Evolutionary conservation across 2,329 filamentous ascomycete genomes (phyloP).

Genomic region (Macroventuria anomochaeta): DNA sequence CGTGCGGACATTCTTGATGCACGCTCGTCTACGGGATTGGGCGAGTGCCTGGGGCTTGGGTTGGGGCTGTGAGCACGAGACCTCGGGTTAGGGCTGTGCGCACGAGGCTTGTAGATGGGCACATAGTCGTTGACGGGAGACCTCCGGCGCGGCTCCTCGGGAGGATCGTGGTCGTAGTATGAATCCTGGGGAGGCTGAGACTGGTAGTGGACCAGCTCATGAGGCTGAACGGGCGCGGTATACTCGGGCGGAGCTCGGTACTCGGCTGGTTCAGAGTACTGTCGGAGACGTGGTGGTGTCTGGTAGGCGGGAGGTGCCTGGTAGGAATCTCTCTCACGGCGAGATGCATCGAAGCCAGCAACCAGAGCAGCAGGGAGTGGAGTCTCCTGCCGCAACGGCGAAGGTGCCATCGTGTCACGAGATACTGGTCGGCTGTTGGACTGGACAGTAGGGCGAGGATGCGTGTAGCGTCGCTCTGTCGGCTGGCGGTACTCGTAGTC

Average conservation of each 20-base stretch:
- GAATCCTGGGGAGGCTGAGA: slow-evolving; percentile 42
- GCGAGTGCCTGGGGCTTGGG: slow-evolving; percentile 32
- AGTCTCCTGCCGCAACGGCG: slow-evolving; percentile 41
- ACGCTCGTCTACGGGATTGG: slow-evolving; percentile 42
- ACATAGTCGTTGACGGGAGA: slow-evolving; percentile 50
- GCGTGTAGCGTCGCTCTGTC: slow-evolving; percentile 44
- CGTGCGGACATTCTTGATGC: slow-evolving; percentile 51
- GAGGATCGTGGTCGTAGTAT: slow-evolving; percentile 54
- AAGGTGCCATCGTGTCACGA: slow-evolving; percentile 43
- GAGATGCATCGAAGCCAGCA: slow-evolving; percentile 37
- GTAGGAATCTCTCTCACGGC: slow-evolving; percentile 15
- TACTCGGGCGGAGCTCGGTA: slow-evolving; percentile 44
- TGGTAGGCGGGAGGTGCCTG: slow-evolving; percentile 28
- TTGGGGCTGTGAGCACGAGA: slow-evolving; percentile 55
- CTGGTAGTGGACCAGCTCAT: slow-evolving; percentile 40
- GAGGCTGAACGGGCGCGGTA: slow-evolving; percentile 36
- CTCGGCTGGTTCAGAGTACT: slow-evolving; percentile 44
- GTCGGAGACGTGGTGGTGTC: slow-evolving; percentile 31
- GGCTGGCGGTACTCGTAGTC: slow-evolving; percentile 34
- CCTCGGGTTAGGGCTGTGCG: slow-evolving; percentile 51
- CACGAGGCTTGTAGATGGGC: slow-evolving; percentile 52
- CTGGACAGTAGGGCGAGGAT: slow-evolving; percentile 29
- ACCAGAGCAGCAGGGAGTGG: slow-evolving; percentile 41
- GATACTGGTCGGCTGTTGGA: slow-evolving; percentile 42
- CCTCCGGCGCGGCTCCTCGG: slow-evolving; percentile 44